Base-by-base conservation (phyloP, 2,329 filamentous ascomycete genomes). In the Onygenales sp. region DNA sequence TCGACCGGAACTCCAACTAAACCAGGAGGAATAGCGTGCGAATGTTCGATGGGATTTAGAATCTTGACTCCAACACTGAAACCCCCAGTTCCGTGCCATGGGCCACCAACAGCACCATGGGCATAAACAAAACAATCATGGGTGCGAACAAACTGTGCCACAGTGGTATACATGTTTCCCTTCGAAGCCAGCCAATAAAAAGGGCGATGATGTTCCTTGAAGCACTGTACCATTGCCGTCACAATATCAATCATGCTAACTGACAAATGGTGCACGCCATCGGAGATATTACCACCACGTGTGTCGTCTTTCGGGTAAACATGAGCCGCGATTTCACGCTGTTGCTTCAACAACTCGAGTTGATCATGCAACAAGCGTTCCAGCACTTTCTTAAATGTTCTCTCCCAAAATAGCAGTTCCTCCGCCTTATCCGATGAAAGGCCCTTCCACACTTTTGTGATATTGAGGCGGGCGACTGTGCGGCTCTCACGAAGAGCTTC, bases 401-500 rank as follows among this genome's bases (percentile, higher is more conserved):
- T 40, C 43, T 63, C 56, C 55, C 59, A 60, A 11, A 53, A 50
- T 2, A 60, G 42, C 2, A 65, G 49, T 31, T 57, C 55, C 11
- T 59, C 52, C 9, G 59, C 61, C 36, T 60, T 52, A 13, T 43
- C 49, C 14, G 56, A 40, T 21, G 53, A 52, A 6, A 64, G 52
- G n/a, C 59, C 60, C 46, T 56, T 61, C 62, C 61, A 64, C 27
- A 51, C 42, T 42, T 52, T 57, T 33, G 27, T 11, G 9, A 57
- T 45, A 43, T 57, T 51, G 9, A 55, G 11, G 13, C 56, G 53
- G n/a, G 52, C 47, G 6, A 55, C 32, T 21, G 58, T 36, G 62
- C 52, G 51, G 53, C 62, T 52, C 63, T 64, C 60, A 63, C 64
- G 47, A 21, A 44, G 47, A 31, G 10, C 14, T 8, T 51, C 51